Evolutionary conservation across 2,329 filamentous ascomycete genomes (phyloP), one percentile per base, ranked within the genome.

Genomic region (Magnaporthales sp.): DNA sequence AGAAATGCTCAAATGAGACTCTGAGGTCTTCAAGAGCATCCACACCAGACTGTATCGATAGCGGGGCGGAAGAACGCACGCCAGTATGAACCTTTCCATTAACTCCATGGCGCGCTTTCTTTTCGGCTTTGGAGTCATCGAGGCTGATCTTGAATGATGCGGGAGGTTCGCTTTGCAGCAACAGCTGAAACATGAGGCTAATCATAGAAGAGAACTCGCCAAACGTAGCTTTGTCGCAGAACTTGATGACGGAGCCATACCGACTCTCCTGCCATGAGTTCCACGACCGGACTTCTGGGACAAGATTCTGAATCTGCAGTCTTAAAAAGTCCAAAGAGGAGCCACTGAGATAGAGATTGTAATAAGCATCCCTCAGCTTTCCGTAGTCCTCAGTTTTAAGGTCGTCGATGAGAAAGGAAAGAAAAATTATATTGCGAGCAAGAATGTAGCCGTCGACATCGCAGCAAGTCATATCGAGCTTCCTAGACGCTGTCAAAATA

Each of bases 401-500:
- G 30, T 76, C 71, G n/a, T 84, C 82, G 7, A 83, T 64, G 54
- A 88, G 73, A 2, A 87, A 72, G 0, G 81, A 81, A 32, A 86
- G 75, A 0, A 87, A 73, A 2, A 88, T 68, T 31, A 83, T 72
- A 71, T 89, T 88, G 2, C 86, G 80, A 30, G 84, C 86, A 63
- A 86, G 75, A 64, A 85, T 77, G 22, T 78, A 79, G 13, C 80
- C 74, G 30, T 85, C 77, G 61, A 77, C 69, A 71, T 88, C 85
- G 71, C 85, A 87, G 67, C 80, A 85, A 1, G 86, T 88, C 60
- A 88, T 75, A 68, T 86, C 83, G 4, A 86, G 73, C 54, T 78
- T 79, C 58, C 82, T 73, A 30, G 68, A 60, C 9, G 76, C 78
- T 80, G 29, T 29, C 26, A 24, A 27, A 5, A 27, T 4, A 15